Conservation (phyloP, 164 flowering plant species). For the Nymphaea colorata region DNA sequence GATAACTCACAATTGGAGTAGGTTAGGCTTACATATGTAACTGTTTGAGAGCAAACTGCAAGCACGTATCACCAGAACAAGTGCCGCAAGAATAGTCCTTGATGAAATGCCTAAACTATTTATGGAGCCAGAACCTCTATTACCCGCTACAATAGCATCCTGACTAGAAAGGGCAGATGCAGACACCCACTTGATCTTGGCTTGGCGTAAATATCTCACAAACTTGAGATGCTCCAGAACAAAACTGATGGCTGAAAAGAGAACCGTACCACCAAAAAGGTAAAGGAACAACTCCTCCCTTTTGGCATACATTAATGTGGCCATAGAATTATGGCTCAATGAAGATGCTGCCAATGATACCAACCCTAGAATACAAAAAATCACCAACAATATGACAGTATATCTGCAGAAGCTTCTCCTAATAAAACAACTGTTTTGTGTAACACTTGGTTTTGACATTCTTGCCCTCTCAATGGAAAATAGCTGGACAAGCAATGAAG, state of each 20-base stretch:
- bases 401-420: background rate
- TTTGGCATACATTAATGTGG: background rate
- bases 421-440: background rate
- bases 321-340: too few relatives aligned
- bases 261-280: background rate
- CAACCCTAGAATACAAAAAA: too few relatives aligned
- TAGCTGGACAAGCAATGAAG: slow-evolving; percentile 45
- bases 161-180: too few relatives aligned
- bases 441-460: slow-evolving; percentile 1
- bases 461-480: slow-evolving; percentile 31
- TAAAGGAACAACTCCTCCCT: background rate
- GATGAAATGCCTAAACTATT: slow-evolving; percentile 20
- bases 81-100: slow-evolving; percentile 26
- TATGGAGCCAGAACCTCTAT: slow-evolving; percentile 5
- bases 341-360: too few relatives aligned
- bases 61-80: slow-evolving; percentile 55
- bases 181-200: too few relatives aligned
- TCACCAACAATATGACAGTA: too few relatives aligned
- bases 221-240: background rate
- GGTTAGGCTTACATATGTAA: slow-evolving; percentile 60
- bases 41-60: slow-evolving; percentile 91
- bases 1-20: background rate
- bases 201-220: too few relatives aligned
- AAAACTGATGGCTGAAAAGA: background rate
- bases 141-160: too few relatives aligned